Evolutionary conservation across 1,139 yeast genomes (phyloP), one percentile per base, ranked within the genome.

Genomic region (Tardiomyces digboiensis): DNA sequence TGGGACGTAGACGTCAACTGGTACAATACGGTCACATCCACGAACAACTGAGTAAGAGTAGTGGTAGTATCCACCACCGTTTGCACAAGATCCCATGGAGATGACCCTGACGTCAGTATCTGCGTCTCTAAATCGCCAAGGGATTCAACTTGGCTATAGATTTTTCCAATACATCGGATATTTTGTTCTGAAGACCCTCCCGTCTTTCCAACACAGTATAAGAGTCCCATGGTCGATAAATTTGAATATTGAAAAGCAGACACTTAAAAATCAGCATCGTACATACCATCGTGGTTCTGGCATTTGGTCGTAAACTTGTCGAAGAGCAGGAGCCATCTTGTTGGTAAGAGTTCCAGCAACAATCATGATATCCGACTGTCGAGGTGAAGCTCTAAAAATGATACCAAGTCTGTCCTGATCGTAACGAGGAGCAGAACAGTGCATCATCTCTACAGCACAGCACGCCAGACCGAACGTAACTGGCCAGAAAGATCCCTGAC

Each of bases 381-480:
- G 85, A 47, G 95, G 95, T 39, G 94, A 82, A 36, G 94, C 95
- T 72, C 95, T 81, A 78, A 86, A 86, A 76, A 86, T 86, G 62
- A 86, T 85, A 58, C 95, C 95, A 63, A 86, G 73, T 64, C 95
- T 79, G 71, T 86, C 95, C 70, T 86, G 95, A 70, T 86, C 95
- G 68, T 86, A 86, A 64, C 95, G 75, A 51, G 95, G 94, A 48
- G 94, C 80, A 22, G 95, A 86, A 39, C 82, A 86, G 67, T 86
- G 95, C 95, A 86, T 86, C 95, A 86, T 86, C 68, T 86, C 95
- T 40, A 86, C 94, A 50, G 95, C 94, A 71, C 95, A 85, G 68
- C 95, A 85, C 7, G 95, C 95, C 59, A 85, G 72, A 38, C 95
- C 95, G 66, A 86, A 86, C 41, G 95, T 86, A 44, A 85, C 93